Conservation (phyloP, 768 basidiomycete species). For the Kockovaella imperatae region DNA sequence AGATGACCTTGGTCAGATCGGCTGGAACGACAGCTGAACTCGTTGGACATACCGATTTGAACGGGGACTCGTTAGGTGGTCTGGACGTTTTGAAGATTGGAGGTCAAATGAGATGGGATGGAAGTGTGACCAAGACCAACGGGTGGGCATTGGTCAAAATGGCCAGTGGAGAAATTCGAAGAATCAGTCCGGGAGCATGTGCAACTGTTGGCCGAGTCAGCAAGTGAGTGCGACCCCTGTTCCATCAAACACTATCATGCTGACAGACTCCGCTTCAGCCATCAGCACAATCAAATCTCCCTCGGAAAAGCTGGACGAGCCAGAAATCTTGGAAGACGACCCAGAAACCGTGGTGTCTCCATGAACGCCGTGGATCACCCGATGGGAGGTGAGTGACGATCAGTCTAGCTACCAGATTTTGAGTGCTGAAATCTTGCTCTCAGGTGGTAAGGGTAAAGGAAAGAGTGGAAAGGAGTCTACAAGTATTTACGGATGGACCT, state of each 20-base stretch:
- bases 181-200: slow-evolving; percentile 63
- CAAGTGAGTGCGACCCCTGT: slow-evolving; percentile 50
- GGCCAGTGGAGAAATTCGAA: slow-evolving; percentile 86
- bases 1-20: slow-evolving; percentile 73
- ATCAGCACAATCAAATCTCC: slow-evolving; percentile 71
- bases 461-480: slow-evolving; percentile 93
- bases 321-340: slow-evolving; percentile 77
- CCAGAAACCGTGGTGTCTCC: slow-evolving; percentile 84
- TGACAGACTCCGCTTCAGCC: slow-evolving; percentile 31
- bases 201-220: slow-evolving; percentile 89
- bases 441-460: slow-evolving; percentile 90
- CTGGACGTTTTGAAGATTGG: slow-evolving; percentile 31
- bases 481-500: slow-evolving; percentile 85
- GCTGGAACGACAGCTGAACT: slow-evolving; percentile 82
- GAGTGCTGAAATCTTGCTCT: not conserved
- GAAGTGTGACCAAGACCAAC: slow-evolving; percentile 18
- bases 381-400: slow-evolving; percentile 53
- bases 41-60: slow-evolving; percentile 53
- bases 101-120: slow-evolving; percentile 20
- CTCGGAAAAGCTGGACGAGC: slow-evolving; percentile 87
- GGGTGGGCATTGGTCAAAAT: slow-evolving; percentile 56
- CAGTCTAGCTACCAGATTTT: not conserved
- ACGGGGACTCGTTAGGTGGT: slow-evolving; percentile 51
- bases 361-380: slow-evolving; percentile 84
- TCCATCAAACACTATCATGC: not conserved